Percentiles rank a stretch among this genome's conserved stretches.
Conservation (phyloP, 148 eudicot genomes). For the Nyssa sinensis region DNA sequence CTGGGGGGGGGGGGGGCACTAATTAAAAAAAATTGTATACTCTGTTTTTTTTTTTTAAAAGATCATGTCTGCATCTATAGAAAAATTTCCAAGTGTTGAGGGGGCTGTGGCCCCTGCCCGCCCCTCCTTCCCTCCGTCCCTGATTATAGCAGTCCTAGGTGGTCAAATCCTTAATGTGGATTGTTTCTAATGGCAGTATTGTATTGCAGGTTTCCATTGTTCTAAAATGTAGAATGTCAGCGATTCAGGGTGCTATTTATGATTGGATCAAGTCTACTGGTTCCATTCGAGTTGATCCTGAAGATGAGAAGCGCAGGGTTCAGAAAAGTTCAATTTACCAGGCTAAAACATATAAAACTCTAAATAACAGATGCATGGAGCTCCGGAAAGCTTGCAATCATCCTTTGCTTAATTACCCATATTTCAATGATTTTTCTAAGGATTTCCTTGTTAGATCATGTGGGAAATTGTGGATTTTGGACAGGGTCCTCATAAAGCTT, state of each 20-base stretch:
- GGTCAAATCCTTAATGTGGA: constrained; percentile 11
- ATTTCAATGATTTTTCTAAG: constrained; percentile 72
- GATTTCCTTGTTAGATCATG: constrained; percentile 93
- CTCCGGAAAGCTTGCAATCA: constrained; percentile 95
- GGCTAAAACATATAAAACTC: constrained; percentile 57
- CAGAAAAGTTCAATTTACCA: constrained; percentile 73
- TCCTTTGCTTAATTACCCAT: constrained; percentile 94
- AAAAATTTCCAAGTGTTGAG: too few relatives aligned
- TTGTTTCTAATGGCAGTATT: constrained; percentile 29
- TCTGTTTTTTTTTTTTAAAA: too few relatives aligned
- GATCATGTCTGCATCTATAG: too few relatives aligned
- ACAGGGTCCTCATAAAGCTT: constrained; percentile 85
- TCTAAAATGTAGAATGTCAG: constrained; percentile 90
- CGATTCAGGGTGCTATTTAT: constrained; percentile 82
- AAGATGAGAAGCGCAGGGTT: constrained; percentile 74
- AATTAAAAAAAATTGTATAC: too few relatives aligned
- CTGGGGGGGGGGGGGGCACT: too few relatives aligned
- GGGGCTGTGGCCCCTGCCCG: too few relatives aligned
- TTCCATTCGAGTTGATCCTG: constrained; percentile 91
- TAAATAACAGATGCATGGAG: constrained; percentile 96
- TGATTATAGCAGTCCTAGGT: too few relatives aligned
- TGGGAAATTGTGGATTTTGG: constrained; percentile 92
- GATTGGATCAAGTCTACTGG: constrained; percentile 98
- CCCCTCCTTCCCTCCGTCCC: too few relatives aligned
- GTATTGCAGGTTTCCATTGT: constrained; percentile 82